These are phyloP conservation scores for Tympanopsis confertula DNA, from an alignment of 2,329 filamentous ascomycete genomes.

Conservation along the genomic window DNA sequence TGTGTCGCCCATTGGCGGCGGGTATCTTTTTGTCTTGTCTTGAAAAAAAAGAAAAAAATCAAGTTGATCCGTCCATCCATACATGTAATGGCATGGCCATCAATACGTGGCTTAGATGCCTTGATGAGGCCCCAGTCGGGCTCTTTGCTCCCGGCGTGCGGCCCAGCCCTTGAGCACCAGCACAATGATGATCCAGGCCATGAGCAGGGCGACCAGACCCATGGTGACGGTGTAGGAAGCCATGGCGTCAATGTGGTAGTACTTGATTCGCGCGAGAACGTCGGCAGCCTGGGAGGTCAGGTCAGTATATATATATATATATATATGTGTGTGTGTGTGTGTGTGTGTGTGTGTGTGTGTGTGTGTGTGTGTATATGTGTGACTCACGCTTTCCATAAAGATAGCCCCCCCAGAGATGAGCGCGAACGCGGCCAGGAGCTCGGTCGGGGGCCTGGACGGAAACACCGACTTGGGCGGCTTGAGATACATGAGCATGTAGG, in stretches of 20 bases:
- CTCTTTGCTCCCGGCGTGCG: constrained; percentile 17
- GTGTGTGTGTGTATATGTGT: too few species aligned
- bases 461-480: constrained; percentile 48
- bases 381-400: constrained; percentile 49
- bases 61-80: too few species aligned
- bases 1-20: too few species aligned
- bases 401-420: constrained; percentile 50
- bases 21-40: too few species aligned
- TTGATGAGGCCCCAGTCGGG: too few species aligned
- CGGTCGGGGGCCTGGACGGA: constrained; percentile 50
- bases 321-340: too few species aligned
- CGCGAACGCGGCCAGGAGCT: constrained; percentile 51
- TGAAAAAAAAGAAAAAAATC: too few species aligned
- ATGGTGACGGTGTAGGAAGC: constrained; percentile 52
- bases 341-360: too few species aligned
- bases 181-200: constrained; percentile 45
- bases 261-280: constrained; percentile 5
- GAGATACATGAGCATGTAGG: constrained; percentile 48
- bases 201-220: constrained; percentile 46
- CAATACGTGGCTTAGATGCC: too few species aligned
- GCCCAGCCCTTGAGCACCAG: constrained; percentile 56
- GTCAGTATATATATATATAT: too few species aligned
- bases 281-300: not conserved
- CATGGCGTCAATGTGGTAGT: constrained; percentile 50
- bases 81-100: too few species aligned